Conservation (phyloP, 176 grass and related monocot species). For the Oryza brachyantha region DNA sequence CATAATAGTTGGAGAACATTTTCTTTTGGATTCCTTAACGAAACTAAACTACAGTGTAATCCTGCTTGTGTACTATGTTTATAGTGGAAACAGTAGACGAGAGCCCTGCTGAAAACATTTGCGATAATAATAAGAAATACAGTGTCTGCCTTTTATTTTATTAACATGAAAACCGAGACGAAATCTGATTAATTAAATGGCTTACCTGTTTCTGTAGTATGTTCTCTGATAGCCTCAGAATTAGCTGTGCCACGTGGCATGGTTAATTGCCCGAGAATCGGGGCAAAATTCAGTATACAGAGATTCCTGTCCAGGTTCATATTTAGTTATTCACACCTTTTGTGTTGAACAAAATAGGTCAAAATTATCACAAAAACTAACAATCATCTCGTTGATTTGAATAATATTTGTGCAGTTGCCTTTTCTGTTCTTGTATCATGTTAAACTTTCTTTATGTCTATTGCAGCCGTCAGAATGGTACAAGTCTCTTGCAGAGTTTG, state of each 20-base stretch:
- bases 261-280: background rate
- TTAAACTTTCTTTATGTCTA: background rate
- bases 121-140: background rate
- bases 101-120: too few relatives aligned
- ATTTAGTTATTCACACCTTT: background rate
- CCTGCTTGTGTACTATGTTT: background rate
- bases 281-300: too few relatives aligned
- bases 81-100: background rate
- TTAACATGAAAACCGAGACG: background rate
- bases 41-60: conserved; percentile 49
- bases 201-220: background rate
- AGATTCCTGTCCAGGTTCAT: background rate
- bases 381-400: conserved; percentile 2
- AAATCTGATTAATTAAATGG: background rate
- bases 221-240: too few relatives aligned
- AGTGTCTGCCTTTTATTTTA: background rate
- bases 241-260: too few relatives aligned
- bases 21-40: conserved; percentile 36
- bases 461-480: conserved; percentile 30
- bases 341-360: conserved; percentile 16
- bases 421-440: background rate
- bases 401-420: background rate
- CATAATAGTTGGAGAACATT: conserved; percentile 47
- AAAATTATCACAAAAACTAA: background rate
- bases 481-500: conserved; percentile 16